Base-by-base conservation (phyloP, 2,329 filamentous ascomycete genomes). In the Fusarium cyanostomum region DNA sequence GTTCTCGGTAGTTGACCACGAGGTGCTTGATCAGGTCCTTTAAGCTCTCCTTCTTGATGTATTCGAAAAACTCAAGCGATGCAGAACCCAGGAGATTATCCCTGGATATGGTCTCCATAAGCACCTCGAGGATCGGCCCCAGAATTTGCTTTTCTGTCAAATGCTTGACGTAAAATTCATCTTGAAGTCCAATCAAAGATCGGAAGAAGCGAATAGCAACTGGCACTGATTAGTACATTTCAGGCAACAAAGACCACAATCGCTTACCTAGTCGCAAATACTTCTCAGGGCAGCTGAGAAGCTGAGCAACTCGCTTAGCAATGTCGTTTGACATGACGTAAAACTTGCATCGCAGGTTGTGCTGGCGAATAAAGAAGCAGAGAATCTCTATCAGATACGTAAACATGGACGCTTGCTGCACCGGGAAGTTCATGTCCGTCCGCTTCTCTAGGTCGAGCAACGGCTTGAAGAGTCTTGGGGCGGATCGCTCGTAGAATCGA, bases 41-140 rank as follows among this genome's bases (percentile, higher is more conserved):
- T 70, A 94, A 84, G 52, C 88, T 88, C 70, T 96, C 92, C 72
- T 89, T 88, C 73, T 89, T 92, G 70, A 98, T 91, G 71, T 90
- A 93, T 71, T 96, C 93, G 66, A 99, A 98, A 38, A 99, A 86
- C 72, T 99, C 95, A 9, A 98, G 83, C 69, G 92, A 97, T 8
- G 94, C 94, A 1, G 94, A 98, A 75, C 95, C 96, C 28, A 98
- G 83, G 4, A 99, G 83, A 68, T 97, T 98, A 75, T 99, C 94
- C 37, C 93, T 87, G 1, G 94, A 92, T 86, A 97, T 90, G 0
- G 92, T 95, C 66, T 91, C 87, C 52, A 90, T 85, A 30, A 98
- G 85, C 33, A 97, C 89, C 66, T 95, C 87, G 12, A 99, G 81
- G 30, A 98, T 91, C 1, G 93, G 91, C 35, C 90, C 91, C 57